Conservation (phyloP, 2,329 filamentous ascomycete species). For the Leptosphaerulina australis region DNA sequence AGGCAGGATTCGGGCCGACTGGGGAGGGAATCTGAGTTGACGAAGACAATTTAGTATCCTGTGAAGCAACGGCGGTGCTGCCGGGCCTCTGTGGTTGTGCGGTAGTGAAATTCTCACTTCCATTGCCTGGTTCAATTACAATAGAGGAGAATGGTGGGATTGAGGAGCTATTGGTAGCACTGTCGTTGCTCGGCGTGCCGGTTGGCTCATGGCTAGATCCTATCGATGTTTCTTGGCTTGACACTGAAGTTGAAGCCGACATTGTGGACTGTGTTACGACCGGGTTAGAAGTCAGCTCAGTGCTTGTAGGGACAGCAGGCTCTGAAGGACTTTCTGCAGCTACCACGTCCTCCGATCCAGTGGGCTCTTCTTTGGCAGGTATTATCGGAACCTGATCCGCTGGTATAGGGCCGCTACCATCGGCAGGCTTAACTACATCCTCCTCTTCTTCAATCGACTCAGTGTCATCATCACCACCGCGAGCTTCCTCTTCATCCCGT, state of each 20-base stretch:
- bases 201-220: neutral
- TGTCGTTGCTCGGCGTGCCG: neutral
- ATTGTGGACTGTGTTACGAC: neutral
- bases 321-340: constrained; percentile 2
- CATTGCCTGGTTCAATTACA: neutral
- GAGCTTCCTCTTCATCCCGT: constrained; percentile 75
- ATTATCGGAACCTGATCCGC: constrained; percentile 29
- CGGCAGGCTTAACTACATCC: constrained; percentile 48
- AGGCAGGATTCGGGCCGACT: constrained; percentile 1
- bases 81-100: neutral
- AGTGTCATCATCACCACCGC: constrained; percentile 66
- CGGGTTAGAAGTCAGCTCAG: neutral
- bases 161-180: neutral
- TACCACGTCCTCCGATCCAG: neutral
- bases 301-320: neutral
- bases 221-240: neutral
- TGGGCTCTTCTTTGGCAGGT: constrained; percentile 17
- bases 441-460: constrained; percentile 58
- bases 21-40: neutral
- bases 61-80: neutral
- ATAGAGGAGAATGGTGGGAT: neutral
- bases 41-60: neutral
- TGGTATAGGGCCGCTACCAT: constrained; percentile 31
- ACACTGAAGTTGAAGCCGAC: neutral
- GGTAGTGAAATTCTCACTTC: neutral